Evolutionary conservation across 169 alveolate species (phyloP).

Genomic region (Cryptosporidium canis): DNA sequence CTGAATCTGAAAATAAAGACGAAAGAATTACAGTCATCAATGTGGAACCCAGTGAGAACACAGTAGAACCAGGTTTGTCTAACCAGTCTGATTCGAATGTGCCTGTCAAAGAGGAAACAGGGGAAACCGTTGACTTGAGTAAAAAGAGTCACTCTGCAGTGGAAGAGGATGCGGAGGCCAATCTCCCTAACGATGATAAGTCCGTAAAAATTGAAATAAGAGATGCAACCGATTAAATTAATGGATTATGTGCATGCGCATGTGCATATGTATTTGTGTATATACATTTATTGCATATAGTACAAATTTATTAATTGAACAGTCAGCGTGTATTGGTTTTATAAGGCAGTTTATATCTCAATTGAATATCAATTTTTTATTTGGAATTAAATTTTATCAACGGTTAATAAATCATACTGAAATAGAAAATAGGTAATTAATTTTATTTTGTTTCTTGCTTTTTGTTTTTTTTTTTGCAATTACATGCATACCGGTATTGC

Average conservation of each 20-base stretch:
- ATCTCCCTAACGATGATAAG: slow-evolving; percentile 45
- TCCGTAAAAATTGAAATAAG: slow-evolving; percentile 5
- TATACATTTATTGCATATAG: too few relatives aligned
- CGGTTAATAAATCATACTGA: background rate
- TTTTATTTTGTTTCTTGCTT: background rate
- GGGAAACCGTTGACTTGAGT: background rate
- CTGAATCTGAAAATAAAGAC: background rate
- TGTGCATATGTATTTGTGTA: background rate
- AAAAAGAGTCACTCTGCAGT: slow-evolving; percentile 33
- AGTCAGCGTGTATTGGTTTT: too few relatives aligned
- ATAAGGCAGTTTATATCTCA: too few relatives aligned
- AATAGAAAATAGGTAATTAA: background rate
- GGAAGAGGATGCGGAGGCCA: slow-evolving; percentile 29
- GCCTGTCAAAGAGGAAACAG: background rate
- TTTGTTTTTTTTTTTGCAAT: background rate
- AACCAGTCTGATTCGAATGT: background rate
- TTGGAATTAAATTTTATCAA: background rate
- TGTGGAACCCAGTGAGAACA: background rate
- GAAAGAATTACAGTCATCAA: background rate
- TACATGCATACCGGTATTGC: slow-evolving; percentile 18
- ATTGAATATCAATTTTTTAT: background rate
- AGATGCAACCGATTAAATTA: background rate
- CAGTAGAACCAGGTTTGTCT: background rate
- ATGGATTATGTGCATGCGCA: background rate
- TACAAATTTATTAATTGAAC: too few relatives aligned